phyloP scores from a whole-genome alignment of 2,329 filamentous ascomycete species.

The Lachnellula arida region DNA sequence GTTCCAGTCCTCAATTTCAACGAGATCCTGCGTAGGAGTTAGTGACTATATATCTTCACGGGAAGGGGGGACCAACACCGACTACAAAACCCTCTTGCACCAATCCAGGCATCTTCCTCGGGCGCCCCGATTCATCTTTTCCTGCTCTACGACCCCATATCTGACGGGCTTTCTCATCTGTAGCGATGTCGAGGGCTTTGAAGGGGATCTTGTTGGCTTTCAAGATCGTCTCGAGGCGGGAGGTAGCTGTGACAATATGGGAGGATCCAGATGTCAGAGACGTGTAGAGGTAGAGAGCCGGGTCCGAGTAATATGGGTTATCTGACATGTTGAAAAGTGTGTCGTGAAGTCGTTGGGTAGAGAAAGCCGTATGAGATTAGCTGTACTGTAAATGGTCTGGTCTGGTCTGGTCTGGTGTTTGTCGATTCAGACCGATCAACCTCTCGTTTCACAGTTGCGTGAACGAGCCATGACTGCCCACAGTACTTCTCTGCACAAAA shows the following conservation, averaged over 20 bases:
- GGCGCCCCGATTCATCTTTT: constrained; percentile 57
- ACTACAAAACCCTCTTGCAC: constrained; percentile 84
- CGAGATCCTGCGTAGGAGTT: constrained; percentile 63
- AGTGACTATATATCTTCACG: constrained; percentile 6
- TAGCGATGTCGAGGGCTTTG: constrained; percentile 85
- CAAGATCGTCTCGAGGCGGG: constrained; percentile 91
- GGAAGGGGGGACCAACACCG: constrained; percentile 57
- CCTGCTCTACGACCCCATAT: constrained; percentile 81
- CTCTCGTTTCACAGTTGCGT: constrained; percentile 18
- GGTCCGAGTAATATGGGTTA: constrained; percentile 46
- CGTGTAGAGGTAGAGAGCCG: constrained; percentile 88
- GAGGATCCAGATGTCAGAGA: constrained; percentile 93
- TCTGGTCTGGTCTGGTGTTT: not conserved
- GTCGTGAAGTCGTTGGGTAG: constrained; percentile 1
- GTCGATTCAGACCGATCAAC: not conserved
- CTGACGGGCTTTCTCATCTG: constrained; percentile 81
- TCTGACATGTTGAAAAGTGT: constrained; percentile 27
- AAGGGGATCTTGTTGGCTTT: constrained; percentile 93
- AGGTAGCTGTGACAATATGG: constrained; percentile 93
- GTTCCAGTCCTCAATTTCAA: constrained; percentile 98
- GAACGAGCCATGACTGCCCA: constrained; percentile 1
- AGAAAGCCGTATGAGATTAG: not conserved
- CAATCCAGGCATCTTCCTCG: constrained; percentile 78
- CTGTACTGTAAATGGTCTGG: too few species aligned
- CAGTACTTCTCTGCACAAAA: not conserved